These are phyloP conservation scores for Sonneratia caseolaris DNA, from an alignment of 345 rosid species.

Conservation along the genomic window DNA sequence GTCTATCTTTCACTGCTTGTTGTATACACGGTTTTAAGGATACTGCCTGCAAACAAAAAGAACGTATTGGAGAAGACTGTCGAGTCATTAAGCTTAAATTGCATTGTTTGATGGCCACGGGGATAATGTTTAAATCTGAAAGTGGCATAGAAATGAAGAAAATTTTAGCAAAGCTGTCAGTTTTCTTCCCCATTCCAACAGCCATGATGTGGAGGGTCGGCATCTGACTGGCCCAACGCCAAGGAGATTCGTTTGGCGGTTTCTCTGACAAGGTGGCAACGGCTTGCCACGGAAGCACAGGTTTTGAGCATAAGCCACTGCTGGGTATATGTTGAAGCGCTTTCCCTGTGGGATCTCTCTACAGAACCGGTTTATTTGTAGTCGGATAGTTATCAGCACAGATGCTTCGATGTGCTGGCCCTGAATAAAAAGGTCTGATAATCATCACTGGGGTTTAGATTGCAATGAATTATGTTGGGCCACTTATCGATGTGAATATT, in stretches of 20 bases:
- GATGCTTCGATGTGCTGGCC: too few species aligned
- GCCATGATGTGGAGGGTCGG: conserved; percentile 31
- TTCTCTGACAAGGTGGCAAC: conserved; percentile 55
- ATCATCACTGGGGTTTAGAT: too few species aligned
- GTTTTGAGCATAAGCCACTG: conserved; percentile 77
- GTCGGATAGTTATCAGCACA: too few species aligned
- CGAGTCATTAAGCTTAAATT: too few species aligned
- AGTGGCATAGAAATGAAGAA: neutral
- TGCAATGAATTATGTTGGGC: too few species aligned
- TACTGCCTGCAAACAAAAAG: too few species aligned
- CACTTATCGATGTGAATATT: too few species aligned
- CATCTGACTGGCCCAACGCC: conserved; percentile 45
- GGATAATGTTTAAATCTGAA: neutral
- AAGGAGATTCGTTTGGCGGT: conserved; percentile 12
- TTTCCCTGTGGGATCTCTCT: conserved; percentile 88
- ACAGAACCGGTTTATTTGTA: conserved; percentile 46
- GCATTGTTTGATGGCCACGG: too few species aligned
- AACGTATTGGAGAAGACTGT: too few species aligned
- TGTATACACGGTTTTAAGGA: too few species aligned
- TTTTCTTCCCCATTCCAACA: conserved; percentile 7
- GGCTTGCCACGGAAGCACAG: conserved; percentile 92
- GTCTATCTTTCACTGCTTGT: too few species aligned
- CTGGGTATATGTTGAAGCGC: conserved; percentile 68
- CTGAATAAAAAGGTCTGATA: too few species aligned
- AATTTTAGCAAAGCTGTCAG: neutral